Evolutionary conservation across 805 yeast species (phyloP).

Genomic region (Candida sithepensis): DNA sequence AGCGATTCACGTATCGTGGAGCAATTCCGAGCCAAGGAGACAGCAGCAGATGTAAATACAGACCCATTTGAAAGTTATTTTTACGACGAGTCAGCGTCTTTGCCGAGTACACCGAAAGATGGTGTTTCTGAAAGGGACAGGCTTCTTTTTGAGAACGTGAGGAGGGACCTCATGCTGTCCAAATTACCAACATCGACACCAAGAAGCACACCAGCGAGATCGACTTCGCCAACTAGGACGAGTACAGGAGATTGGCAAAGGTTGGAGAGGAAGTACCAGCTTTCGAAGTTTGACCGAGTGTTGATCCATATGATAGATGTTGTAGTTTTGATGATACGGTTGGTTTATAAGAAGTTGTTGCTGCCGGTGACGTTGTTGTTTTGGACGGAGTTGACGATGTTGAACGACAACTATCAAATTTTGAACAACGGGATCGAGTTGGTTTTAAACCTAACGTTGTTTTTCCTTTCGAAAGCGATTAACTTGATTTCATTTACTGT

Average conservation of each 20-base stretch:
- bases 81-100: not conserved
- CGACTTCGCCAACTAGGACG: not conserved
- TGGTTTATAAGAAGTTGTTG: slow-evolving; percentile 1
- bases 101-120: not conserved
- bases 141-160: not conserved
- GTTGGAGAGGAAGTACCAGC: not conserved
- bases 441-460: not conserved
- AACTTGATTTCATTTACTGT: not conserved
- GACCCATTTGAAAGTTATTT: not conserved
- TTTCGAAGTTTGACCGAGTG: slow-evolving; percentile 3
- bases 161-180: slow-evolving; percentile 1
- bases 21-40: slow-evolving; percentile 7
- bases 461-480: slow-evolving; percentile 2
- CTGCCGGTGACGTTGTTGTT: slow-evolving; percentile 3
- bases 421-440: slow-evolving; percentile 1
- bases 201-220: not conserved
- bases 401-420: slow-evolving; percentile 9
- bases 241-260: not conserved
- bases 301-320: slow-evolving; percentile 3
- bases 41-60: too few relatives aligned
- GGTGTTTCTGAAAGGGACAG: not conserved
- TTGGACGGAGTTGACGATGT: slow-evolving; percentile 4
- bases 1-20: slow-evolving; percentile 15
- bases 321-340: not conserved
- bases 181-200: not conserved